phyloP scores from a whole-genome alignment of 169 alveolate species.

The Cardiosporidium cionae region DNA sequence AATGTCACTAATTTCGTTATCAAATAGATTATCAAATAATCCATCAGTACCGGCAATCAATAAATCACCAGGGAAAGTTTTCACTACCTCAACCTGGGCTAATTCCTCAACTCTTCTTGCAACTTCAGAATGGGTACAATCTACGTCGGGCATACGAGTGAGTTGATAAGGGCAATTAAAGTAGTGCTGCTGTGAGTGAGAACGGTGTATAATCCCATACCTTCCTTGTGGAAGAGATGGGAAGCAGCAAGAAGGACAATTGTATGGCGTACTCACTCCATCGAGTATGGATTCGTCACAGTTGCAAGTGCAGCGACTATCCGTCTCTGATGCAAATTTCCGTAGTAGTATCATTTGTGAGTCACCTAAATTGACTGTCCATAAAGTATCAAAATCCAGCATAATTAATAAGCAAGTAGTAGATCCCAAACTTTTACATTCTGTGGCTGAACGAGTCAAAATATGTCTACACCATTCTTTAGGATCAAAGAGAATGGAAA shows the following conservation, averaged over 20 bases:
- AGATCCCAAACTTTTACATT: conserved; percentile 48
- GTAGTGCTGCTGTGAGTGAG: conserved; percentile 56
- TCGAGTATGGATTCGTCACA: background rate
- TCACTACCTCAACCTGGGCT: conserved; percentile 35
- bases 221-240: conserved; percentile 9
- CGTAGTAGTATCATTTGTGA: conserved; percentile 42
- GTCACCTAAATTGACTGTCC: conserved; percentile 52
- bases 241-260: background rate
- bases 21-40: conserved; percentile 60
- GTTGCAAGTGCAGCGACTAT: background rate
- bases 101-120: conserved; percentile 40
- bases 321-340: conserved; percentile 1
- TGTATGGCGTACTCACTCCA: background rate
- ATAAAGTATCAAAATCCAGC: conserved; percentile 35
- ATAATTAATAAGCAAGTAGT: conserved; percentile 49
- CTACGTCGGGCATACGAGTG: conserved; percentile 56
- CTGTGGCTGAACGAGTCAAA: conserved; percentile 37
- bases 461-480: conserved; percentile 30
- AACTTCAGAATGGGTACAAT: conserved; percentile 40
- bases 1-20: conserved; percentile 54
- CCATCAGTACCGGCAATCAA: conserved; percentile 68
- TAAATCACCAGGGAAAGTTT: conserved; percentile 54
- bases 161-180: conserved; percentile 65
- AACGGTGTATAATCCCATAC: conserved; percentile 41
- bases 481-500: conserved; percentile 17